These are phyloP conservation scores for Candida pseudoviswanathii DNA, from an alignment of 1,139 yeast genomes.

Conservation along the genomic window DNA sequence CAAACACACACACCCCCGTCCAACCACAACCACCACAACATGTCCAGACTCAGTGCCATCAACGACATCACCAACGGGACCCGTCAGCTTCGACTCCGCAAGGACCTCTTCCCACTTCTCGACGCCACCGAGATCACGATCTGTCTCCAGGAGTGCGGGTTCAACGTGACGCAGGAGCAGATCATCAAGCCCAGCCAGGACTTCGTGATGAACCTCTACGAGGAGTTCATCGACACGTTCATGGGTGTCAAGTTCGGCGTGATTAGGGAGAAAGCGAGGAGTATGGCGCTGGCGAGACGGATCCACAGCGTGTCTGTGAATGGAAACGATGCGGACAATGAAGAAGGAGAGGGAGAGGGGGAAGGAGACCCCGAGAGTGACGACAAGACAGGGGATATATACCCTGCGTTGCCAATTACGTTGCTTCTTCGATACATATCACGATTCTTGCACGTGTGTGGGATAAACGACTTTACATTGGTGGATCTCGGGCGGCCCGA, in stretches of 20 bases:
- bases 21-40: background rate
- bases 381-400: conserved; percentile 20
- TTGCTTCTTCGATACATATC: conserved; percentile 57
- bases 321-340: conserved; percentile 7
- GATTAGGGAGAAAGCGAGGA: conserved; percentile 26
- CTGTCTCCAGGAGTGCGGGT: conserved; percentile 65
- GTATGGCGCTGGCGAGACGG: too few species aligned
- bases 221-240: conserved; percentile 72
- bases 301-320: too few species aligned
- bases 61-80: background rate
- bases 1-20: background rate
- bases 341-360: conserved; percentile 23
- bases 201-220: conserved; percentile 62
- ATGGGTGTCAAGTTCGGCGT: conserved; percentile 59
- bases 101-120: conserved; percentile 63
- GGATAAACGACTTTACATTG: conserved; percentile 74
- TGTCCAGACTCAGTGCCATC: conserved; percentile 4
- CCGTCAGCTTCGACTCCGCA: conserved; percentile 3
- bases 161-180: conserved; percentile 63
- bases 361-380: conserved; percentile 22
- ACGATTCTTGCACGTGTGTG: conserved; percentile 69
- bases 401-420: conserved; percentile 40
- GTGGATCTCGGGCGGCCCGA: conserved; percentile 73
- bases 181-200: conserved; percentile 66
- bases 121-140: conserved; percentile 64